Conservation (phyloP, 306 rosid genomes). For the Trichosanthes cucumerina region DNA sequence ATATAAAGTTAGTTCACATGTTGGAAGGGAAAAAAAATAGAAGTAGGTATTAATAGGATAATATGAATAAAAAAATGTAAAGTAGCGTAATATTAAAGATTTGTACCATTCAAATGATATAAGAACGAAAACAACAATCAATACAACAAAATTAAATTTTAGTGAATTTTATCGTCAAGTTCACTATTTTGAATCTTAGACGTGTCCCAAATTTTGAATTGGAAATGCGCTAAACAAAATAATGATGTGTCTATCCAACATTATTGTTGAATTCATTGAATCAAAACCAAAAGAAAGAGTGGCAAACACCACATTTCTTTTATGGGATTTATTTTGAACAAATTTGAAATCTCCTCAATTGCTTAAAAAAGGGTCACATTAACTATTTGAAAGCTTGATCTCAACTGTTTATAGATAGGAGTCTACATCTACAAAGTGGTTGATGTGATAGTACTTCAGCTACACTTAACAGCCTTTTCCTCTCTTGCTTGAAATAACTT, state of each 20-base stretch:
- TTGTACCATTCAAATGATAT: not conserved
- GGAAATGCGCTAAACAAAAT: not conserved
- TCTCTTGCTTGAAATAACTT: not conserved
- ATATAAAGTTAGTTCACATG: too few species aligned
- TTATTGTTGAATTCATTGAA: not conserved
- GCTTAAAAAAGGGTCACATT: conserved; percentile 8
- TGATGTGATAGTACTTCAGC: not conserved
- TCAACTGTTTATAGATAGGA: conserved; percentile 1
- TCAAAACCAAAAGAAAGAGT: not conserved
- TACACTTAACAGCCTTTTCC: not conserved
- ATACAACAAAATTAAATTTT: not conserved
- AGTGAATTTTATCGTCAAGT: not conserved
- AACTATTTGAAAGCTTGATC: conserved; percentile 1
- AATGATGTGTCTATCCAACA: not conserved
- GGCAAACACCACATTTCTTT: not conserved
- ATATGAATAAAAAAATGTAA: too few species aligned
- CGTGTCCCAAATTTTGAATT: not conserved
- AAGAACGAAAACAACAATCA: too few species aligned
- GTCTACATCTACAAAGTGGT: conserved; percentile 3
- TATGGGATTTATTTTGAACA: not conserved
- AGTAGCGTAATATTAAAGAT: too few species aligned
- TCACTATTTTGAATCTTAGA: not conserved
- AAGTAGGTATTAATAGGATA: too few species aligned
- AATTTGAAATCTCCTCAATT: not conserved
- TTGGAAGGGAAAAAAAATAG: too few species aligned